Evolutionary conservation across 805 yeast species (phyloP), one percentile per base, ranked within the genome.

Genomic region (Pichia californica): DNA sequence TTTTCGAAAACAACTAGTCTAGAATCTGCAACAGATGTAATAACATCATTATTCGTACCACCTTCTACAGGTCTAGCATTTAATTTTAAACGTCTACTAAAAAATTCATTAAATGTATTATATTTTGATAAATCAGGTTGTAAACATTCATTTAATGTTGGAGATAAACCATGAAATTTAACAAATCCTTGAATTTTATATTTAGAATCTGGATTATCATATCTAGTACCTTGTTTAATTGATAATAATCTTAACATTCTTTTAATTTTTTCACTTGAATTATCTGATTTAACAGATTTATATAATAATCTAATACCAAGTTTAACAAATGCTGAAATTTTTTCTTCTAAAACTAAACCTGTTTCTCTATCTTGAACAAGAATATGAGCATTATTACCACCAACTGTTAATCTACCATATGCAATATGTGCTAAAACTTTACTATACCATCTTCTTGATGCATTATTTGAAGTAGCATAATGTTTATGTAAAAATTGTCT

Each of bases 341-440:
- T 88, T 55, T 91, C 99, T 59, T 91, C 98, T 56, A 84, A 63
- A n/a, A 91, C 78, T 36, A 86, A 74, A 0, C 99, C 99, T 0
- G 96, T 82, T 15, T 74, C 69, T 48, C 99, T 71, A 59, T 93
- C 97, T 61, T 93, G 98, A 2, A 91, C 97, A 39, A 93, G 68
- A 26, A 93, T 91, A 57, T 91, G 91, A 9, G 97, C 99, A 38
- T 94, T 88, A 57, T 91, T 87, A 20, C 82, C 80, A 2, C 97
- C 97, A 30, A 91, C 64, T 38, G 80, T 79, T 58, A 88, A 83
- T 54, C 83, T 83, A 0, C 99, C 99, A 57, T 87, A 88, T 0
- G 93, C 86, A 37, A 93, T 66, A 56, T 88, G 89, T 39, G 88
- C 83, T 44, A 89, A 67, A 3, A 85, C 75, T 54, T 84, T 88